These are phyloP conservation scores for Diaporthe sp. DNA, from an alignment of 2,329 filamentous ascomycete species.

Conservation along the genomic window DNA sequence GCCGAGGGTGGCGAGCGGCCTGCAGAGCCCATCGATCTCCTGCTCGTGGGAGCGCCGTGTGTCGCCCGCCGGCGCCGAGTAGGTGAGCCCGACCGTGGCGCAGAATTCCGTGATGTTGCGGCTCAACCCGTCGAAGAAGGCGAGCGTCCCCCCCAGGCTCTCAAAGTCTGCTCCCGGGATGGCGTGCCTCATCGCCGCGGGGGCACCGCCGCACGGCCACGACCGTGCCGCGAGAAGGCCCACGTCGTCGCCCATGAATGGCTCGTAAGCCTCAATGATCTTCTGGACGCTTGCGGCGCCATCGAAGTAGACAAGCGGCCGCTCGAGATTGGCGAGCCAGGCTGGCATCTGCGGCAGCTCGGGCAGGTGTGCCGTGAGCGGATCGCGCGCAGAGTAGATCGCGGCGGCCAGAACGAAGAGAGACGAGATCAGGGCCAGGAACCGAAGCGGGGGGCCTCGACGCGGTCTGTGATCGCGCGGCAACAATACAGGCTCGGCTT, in stretches of 20 bases:
- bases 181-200: not conserved
- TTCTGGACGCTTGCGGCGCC: not conserved
- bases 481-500: not conserved
- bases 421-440: not conserved
- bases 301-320: not conserved
- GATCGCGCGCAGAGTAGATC: not conserved
- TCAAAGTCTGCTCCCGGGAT: not conserved
- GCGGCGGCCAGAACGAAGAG: not conserved
- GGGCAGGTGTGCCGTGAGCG: not conserved
- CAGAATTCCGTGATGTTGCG: not conserved
- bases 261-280: not conserved
- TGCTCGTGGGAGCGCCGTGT: not conserved
- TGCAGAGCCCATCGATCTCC: not conserved
- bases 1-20: not conserved
- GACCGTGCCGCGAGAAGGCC: not conserved
- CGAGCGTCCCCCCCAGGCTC: not conserved
- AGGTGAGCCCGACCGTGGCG: not conserved
- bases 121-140: not conserved
- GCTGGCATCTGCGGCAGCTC: not conserved
- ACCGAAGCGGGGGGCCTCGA: not conserved
- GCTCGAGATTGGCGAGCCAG: not conserved
- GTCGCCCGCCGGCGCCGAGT: not conserved
- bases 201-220: not conserved
- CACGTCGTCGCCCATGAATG: not conserved
- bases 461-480: not conserved